phyloP scores from a whole-genome alignment of 169 alveolate genomes.

The Pseudocohnilembus persalinus region DNA sequence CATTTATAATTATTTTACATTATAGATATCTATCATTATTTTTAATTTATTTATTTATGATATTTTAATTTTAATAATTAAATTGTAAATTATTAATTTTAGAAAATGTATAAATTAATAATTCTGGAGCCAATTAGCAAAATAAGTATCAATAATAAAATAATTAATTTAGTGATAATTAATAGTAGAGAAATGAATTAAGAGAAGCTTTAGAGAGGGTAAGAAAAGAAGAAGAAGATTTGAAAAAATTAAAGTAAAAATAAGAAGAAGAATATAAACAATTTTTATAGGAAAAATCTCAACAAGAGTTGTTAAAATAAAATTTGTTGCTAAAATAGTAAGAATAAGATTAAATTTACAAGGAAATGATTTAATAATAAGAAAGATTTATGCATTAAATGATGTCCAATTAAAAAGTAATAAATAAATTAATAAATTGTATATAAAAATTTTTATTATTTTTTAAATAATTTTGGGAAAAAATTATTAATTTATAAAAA shows the following conservation, averaged over 20 bases:
- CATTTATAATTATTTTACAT: too few species aligned
- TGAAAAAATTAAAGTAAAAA: not conserved
- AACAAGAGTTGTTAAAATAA: too few species aligned
- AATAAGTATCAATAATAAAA: not conserved
- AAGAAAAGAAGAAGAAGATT: not conserved
- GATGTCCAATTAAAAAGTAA: not conserved
- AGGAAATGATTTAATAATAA: not conserved
- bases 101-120: not conserved
- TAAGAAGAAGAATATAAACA: not conserved
- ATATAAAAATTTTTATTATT: too few species aligned
- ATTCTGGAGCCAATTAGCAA: not conserved
- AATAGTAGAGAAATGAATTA: not conserved
- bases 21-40: too few species aligned
- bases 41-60: too few species aligned
- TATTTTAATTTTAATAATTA: too few species aligned
- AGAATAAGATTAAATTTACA: not conserved
- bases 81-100: too few species aligned
- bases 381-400: not conserved
- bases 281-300: too few species aligned
- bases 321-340: too few species aligned
- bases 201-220: not conserved
- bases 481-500: too few species aligned
- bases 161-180: too few species aligned
- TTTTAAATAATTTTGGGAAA: not conserved
- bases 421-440: too few species aligned